Evolutionary conservation across 495 filamentous ascomycete species (phyloP).

Genomic region (Choiromyces venosus): DNA sequence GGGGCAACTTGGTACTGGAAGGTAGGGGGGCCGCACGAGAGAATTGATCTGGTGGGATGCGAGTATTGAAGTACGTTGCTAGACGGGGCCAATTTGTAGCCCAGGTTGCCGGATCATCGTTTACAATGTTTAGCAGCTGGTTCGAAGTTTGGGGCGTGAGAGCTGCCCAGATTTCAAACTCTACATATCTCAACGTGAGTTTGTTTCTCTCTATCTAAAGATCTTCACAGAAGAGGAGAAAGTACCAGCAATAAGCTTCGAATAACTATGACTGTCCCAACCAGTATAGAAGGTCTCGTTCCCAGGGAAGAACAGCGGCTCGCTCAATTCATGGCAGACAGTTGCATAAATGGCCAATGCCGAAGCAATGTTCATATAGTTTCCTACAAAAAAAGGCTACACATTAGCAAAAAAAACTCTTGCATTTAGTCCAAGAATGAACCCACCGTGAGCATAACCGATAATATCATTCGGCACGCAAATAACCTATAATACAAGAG

Average conservation of each 20-base stretch:
- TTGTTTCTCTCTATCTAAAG: neutral
- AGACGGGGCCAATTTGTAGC: constrained; percentile 55
- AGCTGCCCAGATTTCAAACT: constrained; percentile 54
- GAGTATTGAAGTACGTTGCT: constrained; percentile 47
- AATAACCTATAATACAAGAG: constrained; percentile 44
- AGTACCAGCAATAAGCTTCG: constrained; percentile 41
- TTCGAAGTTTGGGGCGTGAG: constrained; percentile 46
- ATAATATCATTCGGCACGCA: constrained; percentile 56
- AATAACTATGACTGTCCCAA: constrained; percentile 52
- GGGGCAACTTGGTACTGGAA: constrained; percentile 38
- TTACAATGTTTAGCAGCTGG: constrained; percentile 55
- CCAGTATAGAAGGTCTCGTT: constrained; percentile 48
- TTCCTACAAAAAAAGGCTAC: constrained; percentile 43
- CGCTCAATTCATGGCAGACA: constrained; percentile 49
- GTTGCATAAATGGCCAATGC: constrained; percentile 51
- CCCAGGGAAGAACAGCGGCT: constrained; percentile 50
- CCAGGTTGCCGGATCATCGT: constrained; percentile 54
- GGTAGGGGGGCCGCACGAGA: constrained; percentile 21
- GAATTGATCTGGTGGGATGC: constrained; percentile 50
- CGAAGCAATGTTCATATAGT: constrained; percentile 56
- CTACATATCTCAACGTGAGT: constrained; percentile 42
- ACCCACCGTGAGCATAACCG: constrained; percentile 44
- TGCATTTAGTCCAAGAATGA: neutral
- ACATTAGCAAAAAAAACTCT: constrained; percentile 8
- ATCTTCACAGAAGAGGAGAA: neutral